Percentiles rank a stretch among this genome's conserved stretches.
Evolutionary conservation across 2,329 filamentous ascomycete genomes (phyloP).

Genomic region (Hymenoscyphus fructigenus): DNA sequence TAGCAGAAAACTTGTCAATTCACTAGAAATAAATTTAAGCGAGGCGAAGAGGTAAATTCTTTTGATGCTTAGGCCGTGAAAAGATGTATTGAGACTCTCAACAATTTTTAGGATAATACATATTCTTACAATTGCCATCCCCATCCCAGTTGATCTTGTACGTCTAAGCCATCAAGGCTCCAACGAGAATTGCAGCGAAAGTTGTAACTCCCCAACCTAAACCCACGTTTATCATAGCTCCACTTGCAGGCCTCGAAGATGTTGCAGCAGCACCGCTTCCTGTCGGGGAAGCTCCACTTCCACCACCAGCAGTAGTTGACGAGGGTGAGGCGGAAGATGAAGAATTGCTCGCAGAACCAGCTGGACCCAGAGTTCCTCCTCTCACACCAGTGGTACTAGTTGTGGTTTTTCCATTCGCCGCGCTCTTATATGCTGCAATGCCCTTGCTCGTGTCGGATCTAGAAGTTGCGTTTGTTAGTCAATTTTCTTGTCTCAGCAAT

Average conservation of each 20-base stretch:
- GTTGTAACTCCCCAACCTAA: not conserved
- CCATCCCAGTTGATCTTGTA: not conserved
- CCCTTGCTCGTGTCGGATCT: conserved; percentile 8
- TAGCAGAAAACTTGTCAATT: not conserved
- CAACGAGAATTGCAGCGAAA: not conserved
- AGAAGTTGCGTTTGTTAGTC: not conserved
- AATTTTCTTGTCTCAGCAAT: not conserved
- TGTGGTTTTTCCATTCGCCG: conserved; percentile 4
- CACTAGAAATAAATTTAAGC: no score
- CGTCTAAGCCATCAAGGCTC: not conserved
- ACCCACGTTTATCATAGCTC: not conserved
- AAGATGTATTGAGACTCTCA: not conserved
- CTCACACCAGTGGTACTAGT: not conserved
- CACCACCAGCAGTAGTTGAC: not conserved
- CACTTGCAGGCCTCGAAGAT: not conserved
- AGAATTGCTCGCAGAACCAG: not conserved
- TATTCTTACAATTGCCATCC: not conserved
- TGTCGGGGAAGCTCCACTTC: not conserved
- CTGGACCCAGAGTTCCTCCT: conserved; percentile 2
- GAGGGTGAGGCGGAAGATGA: not conserved
- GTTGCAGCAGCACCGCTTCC: not conserved
- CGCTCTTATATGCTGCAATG: conserved; percentile 1
- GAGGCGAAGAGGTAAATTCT: not conserved
- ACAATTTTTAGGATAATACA: not conserved
- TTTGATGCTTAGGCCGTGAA: no score